phyloP scores from a whole-genome alignment of 164 flowering plant species.

The Piper longum region DNA sequence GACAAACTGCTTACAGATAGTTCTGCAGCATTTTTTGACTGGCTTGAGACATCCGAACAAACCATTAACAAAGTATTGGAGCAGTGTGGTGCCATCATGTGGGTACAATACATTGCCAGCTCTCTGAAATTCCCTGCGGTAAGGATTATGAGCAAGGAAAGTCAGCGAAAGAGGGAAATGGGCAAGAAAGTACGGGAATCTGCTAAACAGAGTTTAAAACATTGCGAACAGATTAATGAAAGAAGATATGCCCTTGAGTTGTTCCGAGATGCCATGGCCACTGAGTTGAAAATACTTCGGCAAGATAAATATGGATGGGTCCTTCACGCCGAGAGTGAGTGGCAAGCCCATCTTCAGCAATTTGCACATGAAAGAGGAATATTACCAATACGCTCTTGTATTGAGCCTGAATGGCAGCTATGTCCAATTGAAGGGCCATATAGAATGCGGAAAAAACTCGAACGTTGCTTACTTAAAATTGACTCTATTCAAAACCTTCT shows the following conservation, averaged over 20 bases:
- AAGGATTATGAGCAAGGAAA: constrained; percentile 87
- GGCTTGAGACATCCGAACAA: constrained; percentile 68
- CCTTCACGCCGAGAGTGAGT: constrained; percentile 99
- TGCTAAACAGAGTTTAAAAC: constrained; percentile 49
- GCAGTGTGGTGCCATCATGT: constrained; percentile 86
- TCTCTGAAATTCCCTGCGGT: constrained; percentile 89
- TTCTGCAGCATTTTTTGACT: constrained; percentile 54
- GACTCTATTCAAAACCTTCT: constrained; percentile 64
- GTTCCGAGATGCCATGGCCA: constrained; percentile 85
- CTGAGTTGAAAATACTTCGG: constrained; percentile 87
- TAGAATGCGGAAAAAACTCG: constrained; percentile 98
- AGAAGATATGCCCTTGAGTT: constrained; percentile 83
- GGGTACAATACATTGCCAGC: constrained; percentile 90
- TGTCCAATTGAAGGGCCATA: constrained; percentile 99
- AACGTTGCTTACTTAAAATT: constrained; percentile 59
- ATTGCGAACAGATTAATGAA: constrained; percentile 88
- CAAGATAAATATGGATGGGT: constrained; percentile 99
- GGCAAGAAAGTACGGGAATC: constrained; percentile 54
- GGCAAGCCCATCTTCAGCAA: constrained; percentile 92
- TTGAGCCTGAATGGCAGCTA: constrained; percentile 91
- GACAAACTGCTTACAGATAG: constrained; percentile 70
- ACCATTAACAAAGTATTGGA: constrained; percentile 70
- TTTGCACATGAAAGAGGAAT: constrained; percentile 95
- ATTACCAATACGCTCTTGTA: constrained; percentile 40
- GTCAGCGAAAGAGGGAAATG: constrained; percentile 82